A percentile compares a stretch with the other conserved stretches of the same genome.
phyloP scores from a whole-genome alignment of 257 asterid species.

The Nicotiana attenuata region DNA sequence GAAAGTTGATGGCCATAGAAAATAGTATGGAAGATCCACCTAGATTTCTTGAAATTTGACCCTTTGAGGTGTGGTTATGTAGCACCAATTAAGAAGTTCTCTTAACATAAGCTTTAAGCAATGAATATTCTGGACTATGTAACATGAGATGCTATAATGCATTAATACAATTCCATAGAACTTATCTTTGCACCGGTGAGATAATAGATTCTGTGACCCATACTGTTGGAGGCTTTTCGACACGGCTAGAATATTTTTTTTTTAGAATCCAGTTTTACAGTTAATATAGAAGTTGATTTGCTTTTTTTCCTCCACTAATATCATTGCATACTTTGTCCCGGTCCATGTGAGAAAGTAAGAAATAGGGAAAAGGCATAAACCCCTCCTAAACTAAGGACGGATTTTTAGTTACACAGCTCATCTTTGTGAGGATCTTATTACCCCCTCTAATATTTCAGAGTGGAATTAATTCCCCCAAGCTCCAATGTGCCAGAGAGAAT shows the following conservation, averaged over 20 bases:
- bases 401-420: no score
- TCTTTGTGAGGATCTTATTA: no score
- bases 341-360: background rate
- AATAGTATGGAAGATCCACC: background rate
- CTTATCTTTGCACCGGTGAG: background rate
- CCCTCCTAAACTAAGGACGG: no score
- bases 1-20: background rate
- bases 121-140: background rate
- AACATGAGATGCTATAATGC: background rate
- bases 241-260: background rate
- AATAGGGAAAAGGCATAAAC: background rate
- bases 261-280: background rate
- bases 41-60: background rate
- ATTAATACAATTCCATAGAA: background rate
- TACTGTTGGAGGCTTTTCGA: background rate
- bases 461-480: no score
- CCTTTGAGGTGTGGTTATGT: background rate
- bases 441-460: no score
- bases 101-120: background rate
- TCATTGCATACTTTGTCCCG: background rate
- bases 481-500: no score
- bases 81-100: background rate
- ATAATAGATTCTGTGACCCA: background rate
- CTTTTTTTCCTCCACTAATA: background rate
- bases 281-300: background rate